Conservation (phyloP, 2,329 filamentous ascomycete genomes). For the Zymoseptoria tritici region DNA sequence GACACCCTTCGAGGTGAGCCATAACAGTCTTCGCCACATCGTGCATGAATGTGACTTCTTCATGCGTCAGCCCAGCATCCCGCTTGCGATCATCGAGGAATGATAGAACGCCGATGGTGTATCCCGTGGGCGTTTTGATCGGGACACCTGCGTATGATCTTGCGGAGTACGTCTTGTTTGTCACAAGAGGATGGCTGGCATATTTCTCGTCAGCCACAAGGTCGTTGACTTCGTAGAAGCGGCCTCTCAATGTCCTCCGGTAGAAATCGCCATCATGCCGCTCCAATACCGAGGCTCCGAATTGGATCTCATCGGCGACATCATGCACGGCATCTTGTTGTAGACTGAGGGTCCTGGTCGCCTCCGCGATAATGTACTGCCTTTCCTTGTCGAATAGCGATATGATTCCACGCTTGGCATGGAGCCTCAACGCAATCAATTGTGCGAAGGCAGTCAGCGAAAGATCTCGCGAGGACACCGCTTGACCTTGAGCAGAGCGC, state of each 20-base stretch:
- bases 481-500: neutral
- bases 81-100: slow-evolving; percentile 52
- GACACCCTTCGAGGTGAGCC: slow-evolving; percentile 53
- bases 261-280: slow-evolving; percentile 18
- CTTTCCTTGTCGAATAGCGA: slow-evolving; percentile 42
- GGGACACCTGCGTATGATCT: slow-evolving; percentile 54
- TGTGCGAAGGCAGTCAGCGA: slow-evolving; percentile 41
- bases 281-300: slow-evolving; percentile 30
- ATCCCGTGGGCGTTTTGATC: slow-evolving; percentile 50
- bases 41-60: slow-evolving; percentile 48
- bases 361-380: slow-evolving; percentile 47
- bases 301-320: slow-evolving; percentile 25
- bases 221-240: slow-evolving; percentile 1
- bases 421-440: slow-evolving; percentile 31
- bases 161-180: slow-evolving; percentile 14
- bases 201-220: slow-evolving; percentile 10
- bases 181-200: slow-evolving; percentile 20
- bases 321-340: slow-evolving; percentile 31
- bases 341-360: slow-evolving; percentile 36
- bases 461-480: slow-evolving; percentile 6
- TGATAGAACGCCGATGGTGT: slow-evolving; percentile 53
- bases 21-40: slow-evolving; percentile 51
- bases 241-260: slow-evolving; percentile 18
- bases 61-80: slow-evolving; percentile 38
- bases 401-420: slow-evolving; percentile 31